A percentile compares a stretch with the other conserved stretches of the same genome.
These are phyloP conservation scores for Candida peoriensis DNA, from an alignment of 805 yeast genomes.

Conservation along the genomic window DNA sequence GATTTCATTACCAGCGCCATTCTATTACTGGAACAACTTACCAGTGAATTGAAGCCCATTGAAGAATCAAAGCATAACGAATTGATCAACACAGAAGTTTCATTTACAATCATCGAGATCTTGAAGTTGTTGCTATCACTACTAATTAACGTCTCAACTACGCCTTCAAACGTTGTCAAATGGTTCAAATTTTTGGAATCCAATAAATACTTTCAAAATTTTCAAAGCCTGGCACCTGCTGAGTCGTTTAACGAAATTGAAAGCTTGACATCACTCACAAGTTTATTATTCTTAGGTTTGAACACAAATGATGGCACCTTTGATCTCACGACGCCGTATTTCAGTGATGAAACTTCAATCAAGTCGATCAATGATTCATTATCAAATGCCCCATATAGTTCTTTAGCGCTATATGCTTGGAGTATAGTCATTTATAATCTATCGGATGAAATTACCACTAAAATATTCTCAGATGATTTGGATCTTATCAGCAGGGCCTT, in stretches of 20 bases:
- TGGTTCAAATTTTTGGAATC: conserved; percentile 56
- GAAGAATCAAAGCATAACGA: conserved; percentile 11
- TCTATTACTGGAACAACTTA: conserved; percentile 6
- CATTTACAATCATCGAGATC: conserved; percentile 30
- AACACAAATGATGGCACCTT: conserved; percentile 42
- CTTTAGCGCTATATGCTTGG: conserved; percentile 62
- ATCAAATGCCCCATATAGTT: conserved; percentile 32
- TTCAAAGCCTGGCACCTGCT: conserved; percentile 12
- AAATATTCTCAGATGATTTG: conserved; percentile 26
- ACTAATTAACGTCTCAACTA: conserved; percentile 33
- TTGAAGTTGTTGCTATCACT: conserved; percentile 36
- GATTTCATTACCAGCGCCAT: conserved; percentile 23
- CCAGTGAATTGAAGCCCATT: conserved; percentile 1
- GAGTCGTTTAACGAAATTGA: conserved; percentile 30
- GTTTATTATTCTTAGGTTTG: conserved; percentile 53
- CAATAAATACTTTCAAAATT: conserved; percentile 18
- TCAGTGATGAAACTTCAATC: conserved; percentile 36
- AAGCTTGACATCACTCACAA: conserved; percentile 42
- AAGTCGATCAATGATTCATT: conserved; percentile 37
- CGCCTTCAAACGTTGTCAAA: conserved; percentile 29
- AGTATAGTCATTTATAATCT: conserved; percentile 49
- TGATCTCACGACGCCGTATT: conserved; percentile 32
- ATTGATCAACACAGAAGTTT: conserved; percentile 26
- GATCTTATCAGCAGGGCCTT: conserved; percentile 7
- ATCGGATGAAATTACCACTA: conserved; percentile 41